Base-by-base conservation (phyloP, 305 asterid genomes). In the Solanum hybrid region DNA sequence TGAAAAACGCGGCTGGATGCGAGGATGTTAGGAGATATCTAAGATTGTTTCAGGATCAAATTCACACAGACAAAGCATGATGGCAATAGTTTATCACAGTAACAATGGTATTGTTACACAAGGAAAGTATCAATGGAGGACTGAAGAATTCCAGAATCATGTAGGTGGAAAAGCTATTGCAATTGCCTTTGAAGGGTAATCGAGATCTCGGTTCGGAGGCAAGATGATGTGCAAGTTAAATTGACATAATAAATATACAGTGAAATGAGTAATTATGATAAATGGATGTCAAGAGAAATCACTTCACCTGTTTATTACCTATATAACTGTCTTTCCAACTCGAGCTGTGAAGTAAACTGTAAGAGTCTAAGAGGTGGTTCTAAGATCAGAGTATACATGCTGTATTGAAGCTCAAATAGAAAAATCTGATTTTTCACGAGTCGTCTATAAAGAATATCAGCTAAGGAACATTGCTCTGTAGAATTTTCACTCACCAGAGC, bases 111-210 rank as follows among this genome's bases (percentile, higher is more conserved):
- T 95, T 94, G 92, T 95, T 96, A 60, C 89, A 97, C 91, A 29
- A 97, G 99, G 24, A 95, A 96, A 0, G 95, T 93, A 26, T 97
- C 97, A 10, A 93, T 96, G 76, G 90, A 97, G 13, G 98, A 96
- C 89, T 95, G 98, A 88, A 95, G 98, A 27, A 97, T 97, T 12
- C 98, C 24, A 96, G 92, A 91, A 22, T 96, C 99, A 80, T 95
- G 99, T 1, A 97, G 91, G 89, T 96, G 95, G 46, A 97, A 97
- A 42, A 96, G 97, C 85, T 96, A 98, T 92, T 96, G 98, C 79
- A 96, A 91, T 91, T 95, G 98, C 35, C 98, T 97, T 90, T 97
- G 98, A 8, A 95, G 95, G 66, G 82, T 94, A 96, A 89, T 93
- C 95, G 22, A 95, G 93, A 69, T 93, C 96, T 88, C 98, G 85